Percentiles rank a stretch among this genome's conserved stretches.
phyloP scores from a whole-genome alignment of 805 yeast species.

The Priceomyces fermenticarens region DNA sequence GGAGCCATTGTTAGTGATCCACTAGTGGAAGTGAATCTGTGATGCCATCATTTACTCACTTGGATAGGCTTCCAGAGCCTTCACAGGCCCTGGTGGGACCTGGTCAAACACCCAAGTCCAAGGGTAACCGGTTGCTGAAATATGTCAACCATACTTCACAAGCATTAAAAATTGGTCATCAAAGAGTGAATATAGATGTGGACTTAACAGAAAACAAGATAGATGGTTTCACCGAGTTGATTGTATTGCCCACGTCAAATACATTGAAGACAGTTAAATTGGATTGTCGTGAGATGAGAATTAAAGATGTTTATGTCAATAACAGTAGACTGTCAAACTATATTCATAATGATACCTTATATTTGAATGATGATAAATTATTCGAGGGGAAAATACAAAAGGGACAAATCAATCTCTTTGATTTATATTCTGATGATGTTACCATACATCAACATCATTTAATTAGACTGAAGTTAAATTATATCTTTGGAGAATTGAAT shows the following conservation, averaged over 20 bases:
- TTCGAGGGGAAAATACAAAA: conserved; percentile 25
- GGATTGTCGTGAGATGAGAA: conserved; percentile 75
- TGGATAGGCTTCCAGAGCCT: conserved; percentile 5
- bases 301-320: conserved; percentile 62
- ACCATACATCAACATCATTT: conserved; percentile 57
- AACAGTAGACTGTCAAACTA: conserved; percentile 53
- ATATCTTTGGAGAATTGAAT: conserved; percentile 49
- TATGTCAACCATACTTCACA: conserved; percentile 33
- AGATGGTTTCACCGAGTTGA: conserved; percentile 77
- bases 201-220: conserved; percentile 62
- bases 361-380: conserved; percentile 31
- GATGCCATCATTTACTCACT: conserved; percentile 11
- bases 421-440: conserved; percentile 39
- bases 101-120: conserved; percentile 18
- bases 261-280: conserved; percentile 57
- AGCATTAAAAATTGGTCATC: conserved; percentile 76
- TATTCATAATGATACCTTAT: conserved; percentile 52
- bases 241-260: conserved; percentile 68
- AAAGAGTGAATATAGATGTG: conserved; percentile 74
- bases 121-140: conserved; percentile 16
- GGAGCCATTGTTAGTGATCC: no score
- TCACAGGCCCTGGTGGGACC: conserved; percentile 6
- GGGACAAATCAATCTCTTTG: conserved; percentile 34
- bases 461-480: conserved; percentile 50
- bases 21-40: not conserved